These are phyloP conservation scores for Plectranthus barbatus DNA, from an alignment of 257 asterid genomes.

Conservation along the genomic window DNA sequence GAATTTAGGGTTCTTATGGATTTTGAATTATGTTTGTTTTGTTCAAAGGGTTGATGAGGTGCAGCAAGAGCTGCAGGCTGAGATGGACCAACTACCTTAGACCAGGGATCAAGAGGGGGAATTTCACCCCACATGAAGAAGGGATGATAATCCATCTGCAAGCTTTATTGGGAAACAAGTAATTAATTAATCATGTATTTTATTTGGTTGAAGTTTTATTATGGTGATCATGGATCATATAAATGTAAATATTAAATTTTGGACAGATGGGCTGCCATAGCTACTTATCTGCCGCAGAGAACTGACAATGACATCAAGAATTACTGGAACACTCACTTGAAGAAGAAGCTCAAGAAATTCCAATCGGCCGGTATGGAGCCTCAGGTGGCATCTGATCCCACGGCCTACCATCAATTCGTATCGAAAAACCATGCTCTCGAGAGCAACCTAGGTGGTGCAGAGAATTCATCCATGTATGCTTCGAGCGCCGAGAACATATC, in stretches of 20 bases:
- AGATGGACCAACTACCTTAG: constrained; percentile 93
- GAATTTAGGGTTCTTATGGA: background rate
- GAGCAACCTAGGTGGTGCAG: background rate
- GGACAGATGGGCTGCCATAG: constrained; percentile 93
- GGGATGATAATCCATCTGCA: constrained; percentile 97
- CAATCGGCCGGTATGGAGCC: constrained; percentile 41
- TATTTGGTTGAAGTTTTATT: background rate
- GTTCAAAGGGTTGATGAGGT: constrained; percentile 64
- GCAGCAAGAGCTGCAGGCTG: constrained; percentile 97
- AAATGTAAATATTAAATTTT: no score
- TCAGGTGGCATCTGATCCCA: constrained; percentile 23
- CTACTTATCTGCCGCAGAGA: constrained; percentile 88
- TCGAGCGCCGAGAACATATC: constrained; percentile 89
- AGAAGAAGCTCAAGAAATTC: constrained; percentile 67
- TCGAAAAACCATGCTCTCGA: constrained; percentile 20
- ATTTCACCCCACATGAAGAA: constrained; percentile 93
- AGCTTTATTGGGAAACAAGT: constrained; percentile 94
- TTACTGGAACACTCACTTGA: constrained; percentile 94
- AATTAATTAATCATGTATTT: background rate
- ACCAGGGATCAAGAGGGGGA: constrained; percentile 97
- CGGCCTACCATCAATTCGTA: constrained; percentile 28
- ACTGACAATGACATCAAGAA: constrained; percentile 96
- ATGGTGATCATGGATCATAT: no score
- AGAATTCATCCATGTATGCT: constrained; percentile 56
- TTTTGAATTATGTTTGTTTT: background rate